Conservation (phyloP, 805 yeast species). For the Starmerella bombi region DNA sequence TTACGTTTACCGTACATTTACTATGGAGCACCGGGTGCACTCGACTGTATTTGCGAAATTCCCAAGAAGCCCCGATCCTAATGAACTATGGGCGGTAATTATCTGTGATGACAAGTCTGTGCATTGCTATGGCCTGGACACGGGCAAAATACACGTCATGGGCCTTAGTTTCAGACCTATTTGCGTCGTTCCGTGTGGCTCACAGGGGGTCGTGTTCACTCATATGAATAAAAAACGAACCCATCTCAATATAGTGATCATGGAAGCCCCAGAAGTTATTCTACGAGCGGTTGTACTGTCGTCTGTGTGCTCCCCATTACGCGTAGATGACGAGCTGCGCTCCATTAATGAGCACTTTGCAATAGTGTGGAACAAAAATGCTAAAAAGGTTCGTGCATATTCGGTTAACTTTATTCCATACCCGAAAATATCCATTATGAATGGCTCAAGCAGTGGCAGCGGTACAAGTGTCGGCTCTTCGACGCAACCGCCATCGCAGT, state of each 20-base stretch:
- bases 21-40: constrained; percentile 6
- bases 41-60: constrained; percentile 10
- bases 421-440: not conserved
- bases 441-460: not conserved
- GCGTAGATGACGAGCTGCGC: constrained; percentile 5
- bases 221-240: not conserved
- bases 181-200: constrained; percentile 3
- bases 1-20: constrained; percentile 4
- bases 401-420: constrained; percentile 2
- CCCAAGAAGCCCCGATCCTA: not conserved
- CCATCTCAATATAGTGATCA: not conserved
- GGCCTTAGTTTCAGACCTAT: constrained; percentile 11
- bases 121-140: constrained; percentile 7
- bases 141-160: constrained; percentile 6
- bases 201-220: constrained; percentile 11
- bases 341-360: constrained; percentile 6
- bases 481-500: not conserved
- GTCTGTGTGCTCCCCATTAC: constrained; percentile 9
- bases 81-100: constrained; percentile 14
- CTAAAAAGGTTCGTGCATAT: constrained; percentile 1
- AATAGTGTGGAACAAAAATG: constrained; percentile 3
- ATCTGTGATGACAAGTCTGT: constrained; percentile 9
- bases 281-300: constrained; percentile 10
- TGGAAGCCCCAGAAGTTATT: constrained; percentile 14
- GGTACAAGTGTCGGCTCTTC: not conserved